Percentiles rank a stretch among this genome's conserved stretches.
phyloP scores from a whole-genome alignment of 2,329 filamentous ascomycete species.

The Didymella exigua region DNA sequence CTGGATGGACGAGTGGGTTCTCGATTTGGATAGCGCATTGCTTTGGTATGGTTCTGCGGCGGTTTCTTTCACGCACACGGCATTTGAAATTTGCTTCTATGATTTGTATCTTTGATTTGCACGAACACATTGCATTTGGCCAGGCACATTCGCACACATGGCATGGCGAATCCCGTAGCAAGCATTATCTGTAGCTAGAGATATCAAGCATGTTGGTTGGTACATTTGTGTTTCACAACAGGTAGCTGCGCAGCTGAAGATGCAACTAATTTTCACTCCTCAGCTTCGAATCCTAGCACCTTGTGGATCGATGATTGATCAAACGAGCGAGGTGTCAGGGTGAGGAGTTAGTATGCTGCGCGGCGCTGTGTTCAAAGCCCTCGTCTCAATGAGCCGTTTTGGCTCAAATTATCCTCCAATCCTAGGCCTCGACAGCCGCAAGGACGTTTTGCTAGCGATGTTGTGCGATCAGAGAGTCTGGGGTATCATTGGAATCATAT shows the following conservation, averaged over 20 bases:
- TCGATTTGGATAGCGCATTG: conserved; percentile 14
- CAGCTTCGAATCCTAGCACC: conserved; percentile 7
- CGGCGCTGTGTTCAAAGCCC: conserved; percentile 3
- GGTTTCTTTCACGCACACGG: conserved; percentile 13
- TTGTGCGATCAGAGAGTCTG: conserved; percentile 8
- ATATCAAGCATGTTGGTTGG: conserved; percentile 10
- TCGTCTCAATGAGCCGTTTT: conserved; percentile 10
- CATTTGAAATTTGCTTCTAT: conserved; percentile 7
- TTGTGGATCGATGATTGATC: conserved; percentile 16
- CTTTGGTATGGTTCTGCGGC: conserved; percentile 11
- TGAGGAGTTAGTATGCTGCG: conserved; percentile 16
- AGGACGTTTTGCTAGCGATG: conserved; percentile 2
- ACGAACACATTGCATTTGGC: conserved; percentile 23
- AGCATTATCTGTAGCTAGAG: conserved; percentile 14
- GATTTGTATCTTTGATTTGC: conserved; percentile 4
- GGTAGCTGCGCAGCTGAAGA: conserved; percentile 27
- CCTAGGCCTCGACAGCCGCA: background rate
- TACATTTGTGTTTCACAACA: conserved; percentile 29
- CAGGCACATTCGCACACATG: conserved; percentile 32
- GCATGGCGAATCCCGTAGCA: conserved; percentile 26
- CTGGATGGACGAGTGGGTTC: conserved; percentile 10
- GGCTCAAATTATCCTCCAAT: conserved; percentile 16
- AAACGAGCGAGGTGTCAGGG: conserved; percentile 23
- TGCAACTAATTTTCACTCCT: conserved; percentile 23
- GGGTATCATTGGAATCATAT: background rate